phyloP scores from a whole-genome alignment of 306 rosid genomes.

The Styphnolobium japonicum region DNA sequence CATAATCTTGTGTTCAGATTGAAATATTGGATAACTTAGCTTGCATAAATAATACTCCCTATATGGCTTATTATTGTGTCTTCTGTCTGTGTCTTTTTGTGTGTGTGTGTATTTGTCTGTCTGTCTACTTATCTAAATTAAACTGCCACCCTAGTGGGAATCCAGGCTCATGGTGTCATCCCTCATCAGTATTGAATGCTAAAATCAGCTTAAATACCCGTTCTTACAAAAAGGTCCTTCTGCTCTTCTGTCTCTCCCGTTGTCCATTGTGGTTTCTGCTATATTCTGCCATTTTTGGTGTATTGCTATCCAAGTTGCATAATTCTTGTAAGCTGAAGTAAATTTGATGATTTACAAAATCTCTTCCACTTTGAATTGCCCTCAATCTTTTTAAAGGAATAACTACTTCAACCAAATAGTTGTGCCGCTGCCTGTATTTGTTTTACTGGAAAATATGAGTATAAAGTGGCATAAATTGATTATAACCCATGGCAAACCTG shows the following conservation, averaged over 20 bases:
- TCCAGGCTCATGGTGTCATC: not conserved
- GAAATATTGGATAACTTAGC: not conserved
- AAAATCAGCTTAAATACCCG: not conserved
- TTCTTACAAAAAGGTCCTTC: not conserved
- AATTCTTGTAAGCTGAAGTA: conserved; percentile 2
- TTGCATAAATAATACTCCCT: not conserved
- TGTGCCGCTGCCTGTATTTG: not conserved
- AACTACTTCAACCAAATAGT: not conserved
- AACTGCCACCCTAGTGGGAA: not conserved
- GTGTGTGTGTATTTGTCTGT: not conserved
- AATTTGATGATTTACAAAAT: not conserved
- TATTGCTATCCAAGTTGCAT: not conserved
- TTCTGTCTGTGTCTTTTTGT: not conserved
- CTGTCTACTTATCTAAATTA: not conserved
- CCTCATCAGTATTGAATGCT: not conserved
- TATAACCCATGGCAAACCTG: not conserved
- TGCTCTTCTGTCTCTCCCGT: not conserved
- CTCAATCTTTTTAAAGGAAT: not conserved
- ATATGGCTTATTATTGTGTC: not conserved
- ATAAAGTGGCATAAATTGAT: not conserved
- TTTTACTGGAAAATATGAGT: not conserved
- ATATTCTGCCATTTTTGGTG: not conserved
- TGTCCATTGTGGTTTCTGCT: not conserved
- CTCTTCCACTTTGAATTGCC: not conserved
- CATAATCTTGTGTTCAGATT: conserved; percentile 14